phyloP scores from a whole-genome alignment of 495 filamentous ascomycete species.

The Neurospora sublineolata region DNA sequence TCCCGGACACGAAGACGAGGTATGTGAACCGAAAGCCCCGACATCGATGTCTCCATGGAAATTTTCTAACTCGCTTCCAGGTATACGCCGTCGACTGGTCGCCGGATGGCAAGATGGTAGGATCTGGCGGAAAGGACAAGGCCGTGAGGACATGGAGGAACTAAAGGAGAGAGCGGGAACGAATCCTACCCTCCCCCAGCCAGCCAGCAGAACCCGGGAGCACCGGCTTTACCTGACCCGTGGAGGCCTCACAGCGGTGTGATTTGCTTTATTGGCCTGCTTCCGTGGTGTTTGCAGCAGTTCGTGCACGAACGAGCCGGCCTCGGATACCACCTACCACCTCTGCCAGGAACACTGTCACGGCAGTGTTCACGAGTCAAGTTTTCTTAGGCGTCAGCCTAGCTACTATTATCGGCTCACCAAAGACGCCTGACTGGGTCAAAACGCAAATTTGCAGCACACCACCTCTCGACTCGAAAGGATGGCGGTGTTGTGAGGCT shows the following conservation, averaged over 20 bases:
- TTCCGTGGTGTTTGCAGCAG: neutral
- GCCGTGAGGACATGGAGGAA: slow-evolving; percentile 73
- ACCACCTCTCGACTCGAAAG: neutral
- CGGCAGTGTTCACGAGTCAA: neutral
- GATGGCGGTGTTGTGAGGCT: neutral
- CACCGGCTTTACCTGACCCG: neutral
- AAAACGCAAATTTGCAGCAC: neutral
- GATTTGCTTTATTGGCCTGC: neutral
- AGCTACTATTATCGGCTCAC: neutral
- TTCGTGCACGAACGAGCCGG: neutral
- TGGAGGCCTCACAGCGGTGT: neutral
- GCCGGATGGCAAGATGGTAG: slow-evolving; percentile 21
- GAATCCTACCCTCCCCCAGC: slow-evolving; percentile 14
- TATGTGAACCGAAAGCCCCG: slow-evolving; percentile 44
- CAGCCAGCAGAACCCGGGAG: neutral
- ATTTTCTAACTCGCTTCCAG: slow-evolving; percentile 4
- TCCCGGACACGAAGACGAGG: slow-evolving; percentile 89
- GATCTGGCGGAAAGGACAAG: slow-evolving; percentile 87
- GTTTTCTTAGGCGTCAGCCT: neutral
- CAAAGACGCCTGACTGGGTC: neutral
- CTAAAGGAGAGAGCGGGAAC: slow-evolving; percentile 13
- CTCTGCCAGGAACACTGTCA: neutral
- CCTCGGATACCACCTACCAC: neutral
- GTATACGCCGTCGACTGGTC: slow-evolving; percentile 52
- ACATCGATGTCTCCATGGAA: neutral